These are phyloP conservation scores for Cryptosporidium sp. DNA, from an alignment of 169 alveolate genomes.

Conservation along the genomic window DNA sequence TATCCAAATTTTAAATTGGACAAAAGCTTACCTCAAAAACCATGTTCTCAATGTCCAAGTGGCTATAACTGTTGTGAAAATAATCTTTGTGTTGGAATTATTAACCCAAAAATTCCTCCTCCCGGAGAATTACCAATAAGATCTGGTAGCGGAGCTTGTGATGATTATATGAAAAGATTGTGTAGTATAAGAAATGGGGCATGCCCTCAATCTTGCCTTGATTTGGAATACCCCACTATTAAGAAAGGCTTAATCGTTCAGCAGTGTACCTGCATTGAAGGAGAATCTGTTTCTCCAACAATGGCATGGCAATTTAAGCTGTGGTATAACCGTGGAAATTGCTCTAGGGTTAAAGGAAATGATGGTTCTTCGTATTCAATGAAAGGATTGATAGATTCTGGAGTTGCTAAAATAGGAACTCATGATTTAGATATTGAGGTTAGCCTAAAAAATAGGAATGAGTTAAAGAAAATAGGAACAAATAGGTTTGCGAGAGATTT, in stretches of 20 bases:
- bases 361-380: conserved; percentile 54
- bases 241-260: conserved; percentile 72
- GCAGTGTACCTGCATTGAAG: conserved; percentile 60
- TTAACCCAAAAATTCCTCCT: conserved; percentile 66
- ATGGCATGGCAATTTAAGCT: conserved; percentile 66
- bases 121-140: conserved; percentile 46
- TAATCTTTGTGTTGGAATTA: conserved; percentile 72
- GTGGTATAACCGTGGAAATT: conserved; percentile 69
- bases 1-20: conserved; percentile 70
- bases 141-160: conserved; percentile 35
- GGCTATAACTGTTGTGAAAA: conserved; percentile 75
- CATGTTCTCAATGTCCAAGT: conserved; percentile 75
- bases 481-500: conserved; percentile 73
- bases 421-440: conserved; percentile 19
- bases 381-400: conserved; percentile 9
- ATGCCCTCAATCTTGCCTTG: conserved; percentile 65
- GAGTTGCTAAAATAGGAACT: conserved; percentile 29
- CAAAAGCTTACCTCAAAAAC: conserved; percentile 58
- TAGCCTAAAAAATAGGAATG: conserved; percentile 12
- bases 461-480: conserved; percentile 1
- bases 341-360: conserved; percentile 45
- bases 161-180: conserved; percentile 69
- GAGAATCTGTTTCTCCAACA: conserved; percentile 53
- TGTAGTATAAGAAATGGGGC: conserved; percentile 74
- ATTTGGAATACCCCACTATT: conserved; percentile 41